A percentile compares a stretch with the other conserved stretches of the same genome.
Conservation (phyloP, 2,329 filamentous ascomycete species). For the Penicillium sp. region DNA sequence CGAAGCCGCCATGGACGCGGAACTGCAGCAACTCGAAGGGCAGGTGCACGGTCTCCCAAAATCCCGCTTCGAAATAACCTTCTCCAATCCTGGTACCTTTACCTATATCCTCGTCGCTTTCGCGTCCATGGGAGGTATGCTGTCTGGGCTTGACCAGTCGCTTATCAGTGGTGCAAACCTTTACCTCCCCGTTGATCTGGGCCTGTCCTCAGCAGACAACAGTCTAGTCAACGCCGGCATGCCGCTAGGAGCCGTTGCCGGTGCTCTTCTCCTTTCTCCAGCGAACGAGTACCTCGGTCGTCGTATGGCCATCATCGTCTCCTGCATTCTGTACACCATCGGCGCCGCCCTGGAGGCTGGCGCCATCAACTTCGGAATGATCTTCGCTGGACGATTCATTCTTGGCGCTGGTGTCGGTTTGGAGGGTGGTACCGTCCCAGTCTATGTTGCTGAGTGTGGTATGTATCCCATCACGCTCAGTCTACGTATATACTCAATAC, state of each 20-base stretch:
- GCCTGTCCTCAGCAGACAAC: slow-evolving; percentile 56
- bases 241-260: slow-evolving; percentile 68
- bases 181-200: slow-evolving; percentile 59
- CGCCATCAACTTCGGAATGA: slow-evolving; percentile 67
- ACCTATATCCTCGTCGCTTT: slow-evolving; percentile 68
- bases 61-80: slow-evolving; percentile 47
- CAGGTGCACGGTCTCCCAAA: slow-evolving; percentile 22
- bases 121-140: slow-evolving; percentile 70
- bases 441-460: slow-evolving; percentile 66
- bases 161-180: slow-evolving; percentile 67
- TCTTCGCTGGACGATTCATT: slow-evolving; percentile 65
- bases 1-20: slow-evolving; percentile 34
- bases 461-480: slow-evolving; percentile 8
- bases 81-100: slow-evolving; percentile 62
- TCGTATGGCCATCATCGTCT: slow-evolving; percentile 66
- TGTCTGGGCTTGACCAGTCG: slow-evolving; percentile 70
- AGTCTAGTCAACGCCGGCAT: slow-evolving; percentile 68
- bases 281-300: slow-evolving; percentile 66
- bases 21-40: slow-evolving; percentile 30
- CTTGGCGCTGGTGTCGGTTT: slow-evolving; percentile 69
- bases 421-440: slow-evolving; percentile 70
- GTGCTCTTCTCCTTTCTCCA: slow-evolving; percentile 65
- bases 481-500: too few species aligned
- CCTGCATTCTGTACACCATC: slow-evolving; percentile 66
- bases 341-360: slow-evolving; percentile 68